These are phyloP conservation scores for Ensete ventricosum DNA, from an alignment of 176 grass and related monocot species.

Conservation along the genomic window DNA sequence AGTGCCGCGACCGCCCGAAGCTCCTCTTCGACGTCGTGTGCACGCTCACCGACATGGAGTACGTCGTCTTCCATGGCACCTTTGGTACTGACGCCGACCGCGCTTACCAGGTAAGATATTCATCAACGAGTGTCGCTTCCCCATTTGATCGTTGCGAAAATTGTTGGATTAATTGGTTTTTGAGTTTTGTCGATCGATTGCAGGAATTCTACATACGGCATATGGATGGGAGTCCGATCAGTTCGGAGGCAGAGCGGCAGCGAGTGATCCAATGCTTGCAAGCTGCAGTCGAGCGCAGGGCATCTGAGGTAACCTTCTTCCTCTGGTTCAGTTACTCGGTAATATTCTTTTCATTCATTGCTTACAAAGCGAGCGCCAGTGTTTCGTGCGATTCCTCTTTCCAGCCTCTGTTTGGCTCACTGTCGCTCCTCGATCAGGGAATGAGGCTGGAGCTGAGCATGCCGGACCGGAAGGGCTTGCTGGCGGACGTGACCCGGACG, in stretches of 20 bases:
- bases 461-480: conserved; percentile 55
- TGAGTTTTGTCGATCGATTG: not conserved
- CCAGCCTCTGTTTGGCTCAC: no score
- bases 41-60: conserved; percentile 89
- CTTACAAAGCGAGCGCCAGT: not conserved
- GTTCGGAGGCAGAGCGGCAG: conserved; percentile 72
- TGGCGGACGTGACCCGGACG: conserved; percentile 82
- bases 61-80: conserved; percentile 90
- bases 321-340: no score
- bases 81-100: conserved; percentile 63
- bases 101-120: conserved; percentile 50
- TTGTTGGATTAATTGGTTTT: not conserved
- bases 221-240: conserved; percentile 67
- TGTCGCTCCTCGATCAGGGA: conserved; percentile 29
- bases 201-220: conserved; percentile 72
- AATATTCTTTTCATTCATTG: conserved; percentile 18
- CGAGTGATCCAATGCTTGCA: conserved; percentile 75
- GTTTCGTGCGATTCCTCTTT: no score
- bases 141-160: not conserved
- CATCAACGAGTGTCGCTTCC: not conserved
- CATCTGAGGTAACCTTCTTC: conserved; percentile 47
- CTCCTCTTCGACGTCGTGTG: conserved; percentile 90
- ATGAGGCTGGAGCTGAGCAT: conserved; percentile 72
- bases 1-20: conserved; percentile 77
- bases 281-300: conserved; percentile 71